Percentiles rank a stretch among this genome's conserved stretches.
Conservation (phyloP, 441 rosid species). For the Breynia disticha region DNA sequence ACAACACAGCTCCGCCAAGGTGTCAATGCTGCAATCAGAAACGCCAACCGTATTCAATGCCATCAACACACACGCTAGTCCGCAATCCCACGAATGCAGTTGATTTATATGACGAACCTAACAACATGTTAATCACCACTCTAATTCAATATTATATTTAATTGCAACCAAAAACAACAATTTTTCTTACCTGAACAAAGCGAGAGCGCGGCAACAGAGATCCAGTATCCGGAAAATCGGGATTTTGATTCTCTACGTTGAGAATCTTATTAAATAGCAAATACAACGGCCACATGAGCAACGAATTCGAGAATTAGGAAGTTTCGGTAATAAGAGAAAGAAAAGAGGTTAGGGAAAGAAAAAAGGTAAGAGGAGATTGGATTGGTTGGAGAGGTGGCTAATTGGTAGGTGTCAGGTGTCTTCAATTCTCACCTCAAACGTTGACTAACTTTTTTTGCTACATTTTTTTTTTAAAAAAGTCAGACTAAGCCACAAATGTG, state of each 20-base stretch:
- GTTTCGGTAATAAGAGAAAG: no score
- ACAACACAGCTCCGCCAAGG: constrained; percentile 57
- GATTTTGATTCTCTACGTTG: constrained; percentile 25
- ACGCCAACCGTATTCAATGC: constrained; percentile 63
- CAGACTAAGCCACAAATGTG: no score
- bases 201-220: constrained; percentile 29
- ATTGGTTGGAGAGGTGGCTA: no score
- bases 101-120: constrained; percentile 86
- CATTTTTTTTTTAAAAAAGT: no score
- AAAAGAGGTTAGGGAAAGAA: no score
- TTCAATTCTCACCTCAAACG: no score
- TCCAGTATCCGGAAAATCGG: constrained; percentile 20
- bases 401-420: no score
- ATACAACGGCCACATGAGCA: constrained; percentile 69
- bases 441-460: no score
- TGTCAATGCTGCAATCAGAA: constrained; percentile 41
- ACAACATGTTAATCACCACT: constrained; percentile 7
- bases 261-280: constrained; percentile 62
- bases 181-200: constrained; percentile 41
- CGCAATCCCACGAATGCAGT: constrained; percentile 87
- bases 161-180: not conserved
- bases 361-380: no score
- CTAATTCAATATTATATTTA: not conserved
- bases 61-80: constrained; percentile 88
- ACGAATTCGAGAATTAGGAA: no score